Base-by-base conservation (phyloP, 1,284 basidiomycete species). In the Microbotryomycetes sp. region DNA sequence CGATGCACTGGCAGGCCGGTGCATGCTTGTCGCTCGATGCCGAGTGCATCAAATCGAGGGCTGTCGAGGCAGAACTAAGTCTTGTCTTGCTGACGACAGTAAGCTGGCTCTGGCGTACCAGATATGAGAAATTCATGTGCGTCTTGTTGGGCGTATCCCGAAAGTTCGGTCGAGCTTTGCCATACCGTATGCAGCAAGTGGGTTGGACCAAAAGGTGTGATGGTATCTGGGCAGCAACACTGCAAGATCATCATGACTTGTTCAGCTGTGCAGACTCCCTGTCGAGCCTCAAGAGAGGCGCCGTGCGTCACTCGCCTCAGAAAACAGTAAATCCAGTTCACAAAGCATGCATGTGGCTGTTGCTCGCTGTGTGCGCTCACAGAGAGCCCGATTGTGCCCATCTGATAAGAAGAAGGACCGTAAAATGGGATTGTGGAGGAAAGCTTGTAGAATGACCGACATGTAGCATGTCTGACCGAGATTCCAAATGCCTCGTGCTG, bases 391-490 rank as follows among this genome's bases (percentile, higher is more conserved):
- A 73, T 88, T 86, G 73, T 94, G 91, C 71, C 84, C 86, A 75
- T 97, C 93, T 54, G 86, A 83, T 19, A 97, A 82, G 72, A 93
- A 97, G 75, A 88, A 92, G 70, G 90, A 89, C 49, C 91, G 84
- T 9, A 97, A 80, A 4, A 97, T 79, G 0, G 93, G 93, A 71
- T 97, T 98, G 76, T 92, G 89, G 15, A 92, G 79, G 71, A 98
- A 87, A n/a, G 85, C 84, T 76, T 98, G 94, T 6, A 98, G 81
- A 51, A 97, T 85, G 55, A 89, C 90, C 65, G 92, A 94, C 73
- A 98, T 81, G 77, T 92, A 97, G 73, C 93, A 98, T 0, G 93
- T 97, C 71, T 94, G 89, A 5, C 91, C 90, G 6, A 97, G 84
- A 74, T 97, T 97, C 50, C 96, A 80, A 3, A 97, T 80, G 0